These are phyloP conservation scores for Astrothelium subdiscretum DNA, from an alignment of 495 filamentous ascomycete species.

Conservation along the genomic window DNA sequence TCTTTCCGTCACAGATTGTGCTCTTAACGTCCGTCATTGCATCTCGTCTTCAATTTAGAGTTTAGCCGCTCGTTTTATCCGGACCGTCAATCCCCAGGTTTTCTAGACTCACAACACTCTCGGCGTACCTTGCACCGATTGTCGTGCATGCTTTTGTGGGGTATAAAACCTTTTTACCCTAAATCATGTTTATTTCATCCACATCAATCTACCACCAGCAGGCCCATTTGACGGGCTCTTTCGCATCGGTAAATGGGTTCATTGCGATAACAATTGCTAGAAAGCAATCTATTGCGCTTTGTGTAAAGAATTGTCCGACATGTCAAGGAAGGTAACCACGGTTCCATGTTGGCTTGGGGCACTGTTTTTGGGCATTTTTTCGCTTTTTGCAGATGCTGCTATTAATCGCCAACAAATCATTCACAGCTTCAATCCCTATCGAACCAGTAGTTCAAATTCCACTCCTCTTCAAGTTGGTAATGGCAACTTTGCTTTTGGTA, in stretches of 20 bases:
- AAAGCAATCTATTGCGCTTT: too few species aligned
- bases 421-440: conserved; percentile 14
- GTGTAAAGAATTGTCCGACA: too few species aligned
- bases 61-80: neutral
- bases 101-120: neutral
- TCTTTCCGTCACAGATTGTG: too few species aligned
- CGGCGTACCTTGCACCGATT: neutral
- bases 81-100: neutral
- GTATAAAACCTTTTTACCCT: neutral
- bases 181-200: neutral
- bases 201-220: too few species aligned
- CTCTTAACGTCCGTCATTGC: neutral
- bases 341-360: neutral
- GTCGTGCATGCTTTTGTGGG: neutral
- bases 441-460: conserved; percentile 16
- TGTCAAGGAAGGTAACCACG: neutral
- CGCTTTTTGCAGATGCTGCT: neutral
- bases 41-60: neutral
- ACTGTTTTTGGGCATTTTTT: neutral
- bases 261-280: too few species aligned
- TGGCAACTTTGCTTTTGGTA: conserved; percentile 44
- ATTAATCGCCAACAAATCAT: conserved; percentile 8
- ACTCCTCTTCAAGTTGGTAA: conserved; percentile 44
- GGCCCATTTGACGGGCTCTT: too few species aligned
- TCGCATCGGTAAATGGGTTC: too few species aligned